A percentile compares a stretch with the other conserved stretches of the same genome.
phyloP scores from a whole-genome alignment of 2,329 filamentous ascomycete genomes.

The Lasiodiplodia hormozganensis region DNA sequence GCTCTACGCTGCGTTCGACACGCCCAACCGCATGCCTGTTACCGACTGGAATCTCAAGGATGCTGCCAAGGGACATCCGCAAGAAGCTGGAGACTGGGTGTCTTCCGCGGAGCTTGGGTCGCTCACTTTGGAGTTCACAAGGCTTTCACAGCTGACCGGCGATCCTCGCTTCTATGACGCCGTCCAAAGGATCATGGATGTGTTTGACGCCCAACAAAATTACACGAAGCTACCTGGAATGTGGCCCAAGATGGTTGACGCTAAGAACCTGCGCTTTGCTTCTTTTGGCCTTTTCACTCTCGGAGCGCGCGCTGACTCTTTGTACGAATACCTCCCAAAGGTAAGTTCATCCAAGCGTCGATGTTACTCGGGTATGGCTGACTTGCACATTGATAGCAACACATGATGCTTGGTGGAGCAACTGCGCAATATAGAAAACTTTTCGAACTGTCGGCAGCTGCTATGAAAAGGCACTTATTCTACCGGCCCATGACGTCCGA shows the following conservation, averaged over 20 bases:
- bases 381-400: conserved; percentile 40
- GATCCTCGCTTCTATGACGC: conserved; percentile 50
- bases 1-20: conserved; percentile 35
- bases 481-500: conserved; percentile 46
- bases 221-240: conserved; percentile 48
- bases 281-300: conserved; percentile 35
- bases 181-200: conserved; percentile 44
- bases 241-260: conserved; percentile 47
- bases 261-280: conserved; percentile 30
- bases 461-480: conserved; percentile 56
- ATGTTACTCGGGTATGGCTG: neutral
- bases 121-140: conserved; percentile 50
- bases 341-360: conserved; percentile 30
- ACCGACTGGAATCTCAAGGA: conserved; percentile 41
- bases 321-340: conserved; percentile 59
- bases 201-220: conserved; percentile 43
- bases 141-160: conserved; percentile 48
- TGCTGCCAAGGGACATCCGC: conserved; percentile 32
- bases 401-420: conserved; percentile 47
- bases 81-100: conserved; percentile 37
- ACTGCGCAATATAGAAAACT: conserved; percentile 58
- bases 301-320: conserved; percentile 54
- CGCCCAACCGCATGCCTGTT: conserved; percentile 48
- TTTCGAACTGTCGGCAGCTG: conserved; percentile 59
- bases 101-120: conserved; percentile 49